phyloP scores from a whole-genome alignment of 2,329 filamentous ascomycete genomes.

The Aureobasidium lini region DNA sequence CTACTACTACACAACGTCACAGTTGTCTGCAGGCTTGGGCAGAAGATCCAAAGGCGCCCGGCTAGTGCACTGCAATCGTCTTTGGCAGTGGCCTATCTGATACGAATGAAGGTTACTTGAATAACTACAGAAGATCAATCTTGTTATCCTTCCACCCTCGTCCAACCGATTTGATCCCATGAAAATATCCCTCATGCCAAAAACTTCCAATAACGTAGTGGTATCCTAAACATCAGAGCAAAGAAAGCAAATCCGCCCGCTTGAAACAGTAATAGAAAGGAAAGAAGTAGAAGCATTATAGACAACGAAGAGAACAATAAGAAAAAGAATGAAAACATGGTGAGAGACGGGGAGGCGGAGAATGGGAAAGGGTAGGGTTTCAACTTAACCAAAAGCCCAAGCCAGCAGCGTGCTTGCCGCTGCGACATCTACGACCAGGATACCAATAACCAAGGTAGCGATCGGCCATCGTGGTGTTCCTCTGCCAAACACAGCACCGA shows the following conservation, averaged over 20 bases:
- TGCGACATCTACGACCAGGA: constrained; percentile 42
- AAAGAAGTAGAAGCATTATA: neutral
- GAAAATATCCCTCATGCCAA: neutral
- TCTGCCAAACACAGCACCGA: constrained; percentile 52
- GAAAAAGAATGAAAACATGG: neutral
- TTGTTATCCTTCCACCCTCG: neutral
- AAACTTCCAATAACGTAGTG: neutral
- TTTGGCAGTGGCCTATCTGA: constrained; percentile 4
- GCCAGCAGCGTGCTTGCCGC: constrained; percentile 48
- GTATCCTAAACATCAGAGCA: constrained; percentile 3
- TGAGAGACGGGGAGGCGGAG: neutral
- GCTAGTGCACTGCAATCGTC: constrained; percentile 4
- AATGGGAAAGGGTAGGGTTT: neutral
- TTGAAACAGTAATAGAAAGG: neutral
- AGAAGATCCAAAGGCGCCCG: neutral
- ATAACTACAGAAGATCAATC: neutral
- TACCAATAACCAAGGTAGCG: constrained; percentile 36
- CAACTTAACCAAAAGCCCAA: constrained; percentile 30
- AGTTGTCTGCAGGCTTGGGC: no score
- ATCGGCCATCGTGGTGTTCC: constrained; percentile 39
- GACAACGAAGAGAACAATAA: neutral
- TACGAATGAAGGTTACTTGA: neutral
- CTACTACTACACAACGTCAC: no score
- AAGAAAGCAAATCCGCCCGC: neutral
- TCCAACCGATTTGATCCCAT: neutral